Evolutionary conservation across 345 rosid genomes (phyloP), one percentile per base, ranked within the genome.

Genomic region (Adansonia digitata): DNA sequence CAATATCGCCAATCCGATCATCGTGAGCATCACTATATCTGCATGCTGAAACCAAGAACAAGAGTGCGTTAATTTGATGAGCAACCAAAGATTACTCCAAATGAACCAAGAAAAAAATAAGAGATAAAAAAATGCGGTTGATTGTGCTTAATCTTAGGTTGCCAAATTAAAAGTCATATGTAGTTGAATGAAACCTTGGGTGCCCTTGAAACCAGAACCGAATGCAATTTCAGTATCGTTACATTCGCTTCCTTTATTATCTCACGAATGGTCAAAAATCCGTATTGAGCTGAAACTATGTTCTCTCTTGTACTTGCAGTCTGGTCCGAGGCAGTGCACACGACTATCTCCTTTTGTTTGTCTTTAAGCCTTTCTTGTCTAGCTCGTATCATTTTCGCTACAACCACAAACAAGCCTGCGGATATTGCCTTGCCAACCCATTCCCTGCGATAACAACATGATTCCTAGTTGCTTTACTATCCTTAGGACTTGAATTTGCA

Each of bases 381-480:
- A 40, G 86, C 80, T 15, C 51, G 84, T 72, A 81, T 73, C 93
- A 95, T 95, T 83, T 82, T 85, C 17, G 55, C 81, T 10, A 85
- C 89, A 9, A 80, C 11, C 88, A 84, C 77, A 46, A 90, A 60
- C 73, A 90, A 77, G 68, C 79, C 75, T 71, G 84, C 85, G 6
- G 94, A 86, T 72, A 88, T 77, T 42, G 91, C 92, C 83, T 85
- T 85, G 46, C 92, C 92, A 57, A 85, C 51, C 97, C 99, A 95
- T 75, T 93, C 97, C 85, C 99, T 88, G 45, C 70, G 64, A 74
- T 1, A 18, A 29, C 65, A 73, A 60, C 7, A 45, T 26, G 12
- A 45, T 26, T 27, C 5, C 22, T 45, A 15, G 29, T 63, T 24
- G 31, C 4, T 37, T 39, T 43, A 14, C 29, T 24, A 37, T 24